Evolutionary conservation across 2,329 filamentous ascomycete genomes (phyloP), one percentile per base, ranked within the genome.

Genomic region (Orbilia blumenaviensis): DNA sequence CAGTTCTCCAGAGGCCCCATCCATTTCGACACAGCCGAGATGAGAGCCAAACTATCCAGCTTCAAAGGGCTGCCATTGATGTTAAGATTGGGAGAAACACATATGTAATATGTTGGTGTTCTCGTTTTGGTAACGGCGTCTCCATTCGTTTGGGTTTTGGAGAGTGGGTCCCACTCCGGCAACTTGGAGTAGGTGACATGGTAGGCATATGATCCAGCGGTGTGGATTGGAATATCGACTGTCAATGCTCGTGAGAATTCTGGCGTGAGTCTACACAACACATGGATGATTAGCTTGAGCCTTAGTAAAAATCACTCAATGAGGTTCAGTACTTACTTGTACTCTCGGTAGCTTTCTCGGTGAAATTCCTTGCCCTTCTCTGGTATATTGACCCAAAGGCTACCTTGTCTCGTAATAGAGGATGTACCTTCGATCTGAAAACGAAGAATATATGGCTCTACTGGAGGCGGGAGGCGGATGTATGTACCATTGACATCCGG

Each of bases 11-110:
- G 93, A 81, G 90, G 90, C 78, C 95, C 95, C 92, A 99, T 96
- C 84, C 97, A 97, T 84, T 99, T 99, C 82, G 94, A 97, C 78
- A 99, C 92, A 67, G 94, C 87, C 9, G 95, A 98, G 84, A 97
- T 96, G 79, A 97, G 88, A 12, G 93, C 96, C 58, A 99, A 86
- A 0, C 94, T 92, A 79, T 95, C 90, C 80, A 98, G 86, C 0
- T 95, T 94, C 80, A 99, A 84, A 8, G 89, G 88, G 52, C 89
- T 86, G 66, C 90, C 89, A 66, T 92, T 90, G 69, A 98, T 87
- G 9, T 87, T 88, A 79, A 99, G 86, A 29, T 87, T 88, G 0
- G 96, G 95, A 16, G 92, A 91, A 41, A 99, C 92, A 87, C 98
- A 94, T 82, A 99, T 92, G 85, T 97, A 98, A 86, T 94, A 94